phyloP scores from a whole-genome alignment of 2,329 filamentous ascomycete genomes.

The Diaporthe amygdali region DNA sequence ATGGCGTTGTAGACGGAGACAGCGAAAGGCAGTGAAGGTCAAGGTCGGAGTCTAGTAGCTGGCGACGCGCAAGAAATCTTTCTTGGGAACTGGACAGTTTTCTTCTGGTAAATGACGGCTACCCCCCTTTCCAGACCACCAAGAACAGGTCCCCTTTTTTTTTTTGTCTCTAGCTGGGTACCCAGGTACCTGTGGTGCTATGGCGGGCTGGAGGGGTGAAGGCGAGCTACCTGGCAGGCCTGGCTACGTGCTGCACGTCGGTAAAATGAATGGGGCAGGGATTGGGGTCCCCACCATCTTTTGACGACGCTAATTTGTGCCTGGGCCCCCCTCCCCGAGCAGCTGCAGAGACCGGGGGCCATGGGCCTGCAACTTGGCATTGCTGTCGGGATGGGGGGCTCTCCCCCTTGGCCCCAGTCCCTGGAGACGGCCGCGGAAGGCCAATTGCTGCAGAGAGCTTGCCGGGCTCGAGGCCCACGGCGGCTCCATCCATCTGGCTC shows the following conservation, averaged over 20 bases:
- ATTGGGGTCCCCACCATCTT: constrained; percentile 19
- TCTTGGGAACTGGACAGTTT: constrained; percentile 17
- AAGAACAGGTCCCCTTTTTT: constrained; percentile 22
- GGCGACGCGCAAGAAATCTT: constrained; percentile 4
- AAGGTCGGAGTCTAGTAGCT: constrained; percentile 4
- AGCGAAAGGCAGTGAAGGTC: background rate
- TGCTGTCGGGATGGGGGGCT: background rate
- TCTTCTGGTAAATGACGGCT: constrained; percentile 16
- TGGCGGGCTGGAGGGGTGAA: constrained; percentile 12
- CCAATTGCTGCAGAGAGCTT: constrained; percentile 1
- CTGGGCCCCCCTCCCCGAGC: background rate
- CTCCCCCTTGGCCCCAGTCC: constrained; percentile 8
- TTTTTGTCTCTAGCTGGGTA: background rate
- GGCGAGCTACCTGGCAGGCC: background rate
- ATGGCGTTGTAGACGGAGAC: constrained; percentile 14
- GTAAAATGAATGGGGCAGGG: constrained; percentile 24
- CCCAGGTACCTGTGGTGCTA: background rate
- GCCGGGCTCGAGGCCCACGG: constrained; percentile 3
- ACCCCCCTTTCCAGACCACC: constrained; percentile 13
- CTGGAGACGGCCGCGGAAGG: background rate
- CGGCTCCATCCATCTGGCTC: constrained; percentile 15
- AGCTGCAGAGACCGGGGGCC: background rate
- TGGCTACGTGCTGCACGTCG: constrained; percentile 7
- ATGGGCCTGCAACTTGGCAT: constrained; percentile 18
- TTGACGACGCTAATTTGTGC: constrained; percentile 14